Percentiles rank a stretch among this genome's conserved stretches.
Conservation (phyloP, 257 asterid species). For the Leptodermis oblonga region DNA sequence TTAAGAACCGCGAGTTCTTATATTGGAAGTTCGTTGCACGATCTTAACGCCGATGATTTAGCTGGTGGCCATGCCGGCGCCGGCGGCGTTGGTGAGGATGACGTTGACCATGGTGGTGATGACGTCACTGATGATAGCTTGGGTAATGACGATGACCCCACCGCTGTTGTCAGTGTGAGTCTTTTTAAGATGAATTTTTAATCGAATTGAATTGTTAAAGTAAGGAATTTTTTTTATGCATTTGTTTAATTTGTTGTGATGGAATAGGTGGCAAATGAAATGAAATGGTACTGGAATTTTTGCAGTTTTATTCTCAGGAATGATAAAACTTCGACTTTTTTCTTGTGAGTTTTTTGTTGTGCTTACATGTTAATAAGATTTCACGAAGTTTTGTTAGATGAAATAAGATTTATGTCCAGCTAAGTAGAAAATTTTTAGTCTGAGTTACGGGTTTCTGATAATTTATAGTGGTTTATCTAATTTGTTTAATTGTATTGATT, state of each 20-base stretch:
- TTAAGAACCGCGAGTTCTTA: constrained; percentile 69
- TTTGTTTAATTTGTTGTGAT: too few relatives aligned
- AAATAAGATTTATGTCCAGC: neutral
- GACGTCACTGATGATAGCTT: constrained; percentile 58
- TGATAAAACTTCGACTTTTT: neutral
- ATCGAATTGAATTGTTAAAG: neutral
- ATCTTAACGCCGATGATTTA: constrained; percentile 58
- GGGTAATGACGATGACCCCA: constrained; percentile 57
- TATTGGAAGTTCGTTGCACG: constrained; percentile 70
- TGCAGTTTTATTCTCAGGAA: neutral
- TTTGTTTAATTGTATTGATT: neutral
- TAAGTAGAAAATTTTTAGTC: neutral
- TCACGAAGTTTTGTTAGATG: neutral
- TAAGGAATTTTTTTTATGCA: neutral
- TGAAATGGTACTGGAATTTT: neutral
- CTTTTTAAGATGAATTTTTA: neutral
- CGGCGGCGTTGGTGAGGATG: constrained; percentile 29
- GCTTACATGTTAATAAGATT: too few relatives aligned
- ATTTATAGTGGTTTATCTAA: neutral
- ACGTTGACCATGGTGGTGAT: constrained; percentile 49
- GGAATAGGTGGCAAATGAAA: neutral
- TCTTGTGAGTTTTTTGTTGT: neutral
- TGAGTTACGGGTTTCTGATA: neutral
- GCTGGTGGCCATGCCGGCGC: constrained; percentile 19
- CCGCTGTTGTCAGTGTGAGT: constrained; percentile 69